Evolutionary conservation across 352 stramenopile species (phyloP).

Genomic region (Phytopythium delawarense): DNA sequence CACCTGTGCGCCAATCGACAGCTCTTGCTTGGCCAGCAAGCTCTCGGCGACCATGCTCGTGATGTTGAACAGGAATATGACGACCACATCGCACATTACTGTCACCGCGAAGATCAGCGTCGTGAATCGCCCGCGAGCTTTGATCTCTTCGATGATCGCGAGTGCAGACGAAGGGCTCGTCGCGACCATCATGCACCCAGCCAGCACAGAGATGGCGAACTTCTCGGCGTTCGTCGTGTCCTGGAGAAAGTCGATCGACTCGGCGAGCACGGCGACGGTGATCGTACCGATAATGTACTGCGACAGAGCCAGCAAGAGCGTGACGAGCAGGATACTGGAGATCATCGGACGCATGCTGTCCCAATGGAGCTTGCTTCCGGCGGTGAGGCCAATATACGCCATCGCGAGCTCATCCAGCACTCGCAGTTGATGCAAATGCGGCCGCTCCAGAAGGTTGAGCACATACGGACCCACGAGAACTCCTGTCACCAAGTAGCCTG

Average conservation of each 20-base stretch:
- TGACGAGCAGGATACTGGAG: constrained; percentile 49
- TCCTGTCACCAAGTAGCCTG: constrained; percentile 60
- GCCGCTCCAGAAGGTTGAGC: constrained; percentile 39
- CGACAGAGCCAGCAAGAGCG: constrained; percentile 42
- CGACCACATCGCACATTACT: constrained; percentile 65
- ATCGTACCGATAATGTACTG: constrained; percentile 66
- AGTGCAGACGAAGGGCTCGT: constrained; percentile 60
- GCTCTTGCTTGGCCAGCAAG: constrained; percentile 45
- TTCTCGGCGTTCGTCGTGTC: constrained; percentile 52
- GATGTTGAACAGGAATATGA: constrained; percentile 73
- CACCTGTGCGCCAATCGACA: constrained; percentile 24
- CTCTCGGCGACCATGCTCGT: constrained; percentile 68
- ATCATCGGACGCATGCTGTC: constrained; percentile 57
- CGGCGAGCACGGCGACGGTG: constrained; percentile 51
- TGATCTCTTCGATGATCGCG: constrained; percentile 64
- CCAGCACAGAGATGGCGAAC: constrained; percentile 56
- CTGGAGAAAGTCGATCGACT: constrained; percentile 62
- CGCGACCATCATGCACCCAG: constrained; percentile 71
- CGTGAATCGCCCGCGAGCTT: constrained; percentile 61
- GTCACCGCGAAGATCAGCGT: constrained; percentile 65
- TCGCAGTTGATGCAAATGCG: constrained; percentile 44
- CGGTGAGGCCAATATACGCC: constrained; percentile 60
- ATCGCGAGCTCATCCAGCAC: constrained; percentile 65
- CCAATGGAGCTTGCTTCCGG: constrained; percentile 63
- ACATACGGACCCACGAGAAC: constrained; percentile 66